Conservation (phyloP, 148 eudicot species). For the Vaccinium myrtillus region DNA sequence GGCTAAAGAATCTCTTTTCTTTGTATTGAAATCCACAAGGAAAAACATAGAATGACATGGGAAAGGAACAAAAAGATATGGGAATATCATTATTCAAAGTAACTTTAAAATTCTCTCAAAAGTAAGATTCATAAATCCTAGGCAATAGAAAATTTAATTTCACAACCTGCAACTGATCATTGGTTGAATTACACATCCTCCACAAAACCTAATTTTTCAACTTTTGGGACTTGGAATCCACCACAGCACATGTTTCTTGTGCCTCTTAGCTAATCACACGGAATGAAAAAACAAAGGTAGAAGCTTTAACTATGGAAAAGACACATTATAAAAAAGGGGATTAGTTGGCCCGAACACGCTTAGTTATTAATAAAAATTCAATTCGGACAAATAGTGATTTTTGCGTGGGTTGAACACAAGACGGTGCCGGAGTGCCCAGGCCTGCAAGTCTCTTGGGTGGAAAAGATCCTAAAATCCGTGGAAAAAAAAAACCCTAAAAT, state of each 20-base stretch:
- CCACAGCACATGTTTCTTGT: slow-evolving; percentile 18
- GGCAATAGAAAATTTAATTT: neutral
- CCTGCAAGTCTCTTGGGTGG: no score
- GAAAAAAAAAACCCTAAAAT: no score
- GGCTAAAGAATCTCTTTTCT: neutral
- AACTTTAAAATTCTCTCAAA: neutral
- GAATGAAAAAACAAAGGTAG: neutral
- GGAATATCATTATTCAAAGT: neutral
- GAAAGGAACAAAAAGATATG: neutral
- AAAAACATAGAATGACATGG: neutral
- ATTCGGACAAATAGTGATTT: no score
- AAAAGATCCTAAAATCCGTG: no score
- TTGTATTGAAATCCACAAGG: neutral
- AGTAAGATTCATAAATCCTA: slow-evolving; percentile 12
- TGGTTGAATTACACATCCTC: slow-evolving; percentile 18
- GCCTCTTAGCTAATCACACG: slow-evolving; percentile 1
- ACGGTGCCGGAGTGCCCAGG: no score
- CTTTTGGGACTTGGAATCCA: slow-evolving; percentile 24
- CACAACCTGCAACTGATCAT: neutral
- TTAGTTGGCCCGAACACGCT: no score
- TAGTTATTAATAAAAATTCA: no score
- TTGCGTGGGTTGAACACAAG: no score
- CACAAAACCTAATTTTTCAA: slow-evolving; percentile 22
- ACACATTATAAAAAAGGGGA: no score
- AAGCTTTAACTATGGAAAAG: neutral